Evolutionary conservation across 2,329 filamentous ascomycete species (phyloP).

Genomic region (Hypomyces rosellus): DNA sequence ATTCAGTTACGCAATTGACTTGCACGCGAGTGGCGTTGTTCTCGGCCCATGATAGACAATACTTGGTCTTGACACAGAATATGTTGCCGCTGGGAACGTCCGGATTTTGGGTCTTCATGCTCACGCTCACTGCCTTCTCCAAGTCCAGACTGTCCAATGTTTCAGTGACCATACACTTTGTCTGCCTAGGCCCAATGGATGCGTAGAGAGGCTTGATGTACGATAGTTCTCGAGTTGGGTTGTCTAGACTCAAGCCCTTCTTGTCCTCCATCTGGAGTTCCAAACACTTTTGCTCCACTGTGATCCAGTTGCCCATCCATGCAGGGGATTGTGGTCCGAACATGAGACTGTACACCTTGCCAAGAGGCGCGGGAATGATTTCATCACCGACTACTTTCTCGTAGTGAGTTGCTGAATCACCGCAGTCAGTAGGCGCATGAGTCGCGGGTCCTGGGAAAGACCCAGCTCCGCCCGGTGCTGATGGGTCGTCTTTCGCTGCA

Average conservation of each 20-base stretch:
- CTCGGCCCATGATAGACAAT: constrained; percentile 88
- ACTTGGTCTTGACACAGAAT: constrained; percentile 87
- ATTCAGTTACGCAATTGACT: constrained; percentile 87
- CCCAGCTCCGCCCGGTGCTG: constrained; percentile 34
- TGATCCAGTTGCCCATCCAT: constrained; percentile 83
- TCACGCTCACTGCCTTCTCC: constrained; percentile 80
- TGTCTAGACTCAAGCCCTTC: constrained; percentile 68
- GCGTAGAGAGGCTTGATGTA: constrained; percentile 89
- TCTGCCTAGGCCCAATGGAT: constrained; percentile 85
- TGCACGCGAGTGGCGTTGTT: constrained; percentile 79
- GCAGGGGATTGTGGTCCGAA: constrained; percentile 74
- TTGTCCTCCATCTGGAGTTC: constrained; percentile 87
- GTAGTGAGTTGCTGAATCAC: constrained; percentile 71
- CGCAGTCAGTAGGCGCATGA: constrained; percentile 80
- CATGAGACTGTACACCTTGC: constrained; percentile 82
- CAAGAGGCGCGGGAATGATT: constrained; percentile 75
- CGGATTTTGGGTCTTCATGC: constrained; percentile 78
- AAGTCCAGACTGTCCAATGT: constrained; percentile 78
- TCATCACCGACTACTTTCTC: constrained; percentile 84
- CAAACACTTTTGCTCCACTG: constrained; percentile 78
- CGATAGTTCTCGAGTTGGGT: constrained; percentile 66
- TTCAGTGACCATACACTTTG: constrained; percentile 86
- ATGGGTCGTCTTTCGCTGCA: constrained; percentile 43
- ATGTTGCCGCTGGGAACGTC: constrained; percentile 93
- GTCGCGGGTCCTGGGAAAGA: constrained; percentile 82